Base-by-base conservation (phyloP, 2,329 filamentous ascomycete species). In the Helotiales sp. region DNA sequence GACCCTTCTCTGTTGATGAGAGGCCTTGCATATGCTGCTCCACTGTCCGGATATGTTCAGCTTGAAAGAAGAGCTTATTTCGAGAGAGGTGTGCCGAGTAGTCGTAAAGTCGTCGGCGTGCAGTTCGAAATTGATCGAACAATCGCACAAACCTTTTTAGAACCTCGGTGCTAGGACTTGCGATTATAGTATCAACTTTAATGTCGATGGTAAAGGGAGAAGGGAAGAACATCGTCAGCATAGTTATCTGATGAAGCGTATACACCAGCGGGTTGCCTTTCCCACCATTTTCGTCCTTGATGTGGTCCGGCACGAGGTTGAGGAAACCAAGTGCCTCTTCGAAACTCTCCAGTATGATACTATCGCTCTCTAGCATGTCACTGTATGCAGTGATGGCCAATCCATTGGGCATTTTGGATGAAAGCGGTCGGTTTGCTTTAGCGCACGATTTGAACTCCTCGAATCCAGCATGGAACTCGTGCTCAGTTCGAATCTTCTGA, bases 251-350 rank as follows among this genome's bases (percentile, higher is more conserved):
- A 17, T 71, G 53, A 2, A 72, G 58, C 2, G 58, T 63, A 47
- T 70, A 70, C 3, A 50, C 29, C 12, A 70, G 36, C 17, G 66
- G 67, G 22, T 57, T 59, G 25, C 68, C 69, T 54, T 64, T 67
- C 1, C 67, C 68, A 22, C 30, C 44, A 38, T 68, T 66, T 2
- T 55, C 54, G 15, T 56, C 44, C 15, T 55, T 61, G 27, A 67
- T 54, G 22, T 67, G 52, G 10, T 56, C 15, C 48, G 64, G 65
- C 12, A 69, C 30, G 12, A 66, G 52, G 7, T 38, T 31, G 3
- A 69, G 51, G 56, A 68, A 68, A 3, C 65, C 48, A 44, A 55
- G 61, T 4, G 61, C 66, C 17, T 62, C 60, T 53, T 64, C 54
- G 25, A 68, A 40, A 46, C 63, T 54, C 2, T 50, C 31, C 52